These are phyloP conservation scores for Pseudotulostoma volvatum DNA, from an alignment of 495 filamentous ascomycete species.

Conservation along the genomic window DNA sequence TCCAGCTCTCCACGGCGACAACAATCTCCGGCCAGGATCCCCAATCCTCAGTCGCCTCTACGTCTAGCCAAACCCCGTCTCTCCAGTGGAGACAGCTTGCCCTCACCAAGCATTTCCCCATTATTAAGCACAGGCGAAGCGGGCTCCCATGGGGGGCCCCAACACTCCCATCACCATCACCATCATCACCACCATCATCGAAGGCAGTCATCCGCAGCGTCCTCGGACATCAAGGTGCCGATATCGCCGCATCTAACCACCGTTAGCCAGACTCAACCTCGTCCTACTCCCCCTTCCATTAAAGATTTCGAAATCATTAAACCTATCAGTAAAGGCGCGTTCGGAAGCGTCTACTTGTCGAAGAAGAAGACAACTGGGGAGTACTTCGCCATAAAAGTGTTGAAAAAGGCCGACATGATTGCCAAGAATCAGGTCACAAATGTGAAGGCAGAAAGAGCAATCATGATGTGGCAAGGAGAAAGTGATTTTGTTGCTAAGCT, in stretches of 20 bases:
- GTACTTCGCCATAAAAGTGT: conserved; percentile 94
- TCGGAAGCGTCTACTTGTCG: conserved; percentile 91
- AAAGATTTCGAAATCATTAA: conserved; percentile 99
- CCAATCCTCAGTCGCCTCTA: conserved; percentile 72
- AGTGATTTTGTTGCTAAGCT: conserved; percentile 98
- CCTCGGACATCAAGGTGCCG: conserved; percentile 50
- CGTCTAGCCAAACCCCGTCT: conserved; percentile 73
- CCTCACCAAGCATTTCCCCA: conserved; percentile 79
- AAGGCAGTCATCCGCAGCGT: conserved; percentile 79
- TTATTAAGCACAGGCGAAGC: conserved; percentile 69
- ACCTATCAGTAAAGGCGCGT: conserved; percentile 96
- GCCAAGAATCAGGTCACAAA: conserved; percentile 99
- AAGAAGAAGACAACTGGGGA: conserved; percentile 98
- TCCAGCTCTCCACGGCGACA: conserved; percentile 63
- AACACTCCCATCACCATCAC: conserved; percentile 11
- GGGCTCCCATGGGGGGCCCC: conserved; percentile 45
- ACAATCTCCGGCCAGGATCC: conserved; percentile 60
- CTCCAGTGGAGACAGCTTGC: conserved; percentile 55
- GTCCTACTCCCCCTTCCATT: conserved; percentile 83
- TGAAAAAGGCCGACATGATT: conserved; percentile 99
- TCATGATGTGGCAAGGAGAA: conserved; percentile 99
- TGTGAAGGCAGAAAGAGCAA: conserved; percentile 96
- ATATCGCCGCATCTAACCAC: conserved; percentile 63
- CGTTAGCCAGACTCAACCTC: conserved; percentile 52
- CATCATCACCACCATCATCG: conserved; percentile 64